These are phyloP conservation scores for Proliferodiscus dingleyae DNA, from an alignment of 2,329 filamentous ascomycete species.

Conservation along the genomic window DNA sequence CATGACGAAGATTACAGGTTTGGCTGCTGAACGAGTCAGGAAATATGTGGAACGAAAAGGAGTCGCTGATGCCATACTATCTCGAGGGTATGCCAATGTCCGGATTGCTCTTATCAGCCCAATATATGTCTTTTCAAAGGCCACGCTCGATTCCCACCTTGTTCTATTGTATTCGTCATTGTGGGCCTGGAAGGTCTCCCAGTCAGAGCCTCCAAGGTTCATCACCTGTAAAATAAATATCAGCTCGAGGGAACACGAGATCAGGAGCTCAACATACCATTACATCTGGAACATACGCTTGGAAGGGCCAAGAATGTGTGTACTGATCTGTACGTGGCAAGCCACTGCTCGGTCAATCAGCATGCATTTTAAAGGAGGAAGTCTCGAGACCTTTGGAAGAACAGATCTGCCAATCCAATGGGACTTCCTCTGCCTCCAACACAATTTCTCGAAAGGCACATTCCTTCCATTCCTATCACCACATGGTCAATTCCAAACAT, in stretches of 20 bases:
- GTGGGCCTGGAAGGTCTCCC: constrained; percentile 28
- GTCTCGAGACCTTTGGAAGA: constrained; percentile 23
- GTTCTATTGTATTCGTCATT: constrained; percentile 29
- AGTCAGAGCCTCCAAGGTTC: constrained; percentile 31
- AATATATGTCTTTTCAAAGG: constrained; percentile 33
- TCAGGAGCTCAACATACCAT: constrained; percentile 22
- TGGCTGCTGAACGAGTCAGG: constrained; percentile 19
- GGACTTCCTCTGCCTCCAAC: constrained; percentile 30
- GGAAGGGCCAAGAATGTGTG: constrained; percentile 33
- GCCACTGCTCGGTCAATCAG: constrained; percentile 19
- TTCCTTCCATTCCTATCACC: constrained; percentile 31
- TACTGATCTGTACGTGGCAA: constrained; percentile 30
- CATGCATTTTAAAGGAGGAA: constrained; percentile 1
- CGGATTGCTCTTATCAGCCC: constrained; percentile 33
- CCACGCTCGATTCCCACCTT: constrained; percentile 25
- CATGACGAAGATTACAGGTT: constrained; percentile 35
- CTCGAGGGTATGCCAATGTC: constrained; percentile 22
- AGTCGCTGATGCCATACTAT: constrained; percentile 9
- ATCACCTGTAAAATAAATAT: constrained; percentile 24
- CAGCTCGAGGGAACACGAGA: constrained; percentile 1
- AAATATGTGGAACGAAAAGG: constrained; percentile 10
- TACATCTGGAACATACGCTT: constrained; percentile 32
- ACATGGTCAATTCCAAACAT: constrained; percentile 34
- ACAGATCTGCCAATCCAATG: constrained; percentile 24
- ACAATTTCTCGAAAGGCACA: constrained; percentile 32